A percentile compares a stretch with the other conserved stretches of the same genome.
phyloP scores from a whole-genome alignment of 805 yeast genomes.

The Kuraishia cidri region DNA sequence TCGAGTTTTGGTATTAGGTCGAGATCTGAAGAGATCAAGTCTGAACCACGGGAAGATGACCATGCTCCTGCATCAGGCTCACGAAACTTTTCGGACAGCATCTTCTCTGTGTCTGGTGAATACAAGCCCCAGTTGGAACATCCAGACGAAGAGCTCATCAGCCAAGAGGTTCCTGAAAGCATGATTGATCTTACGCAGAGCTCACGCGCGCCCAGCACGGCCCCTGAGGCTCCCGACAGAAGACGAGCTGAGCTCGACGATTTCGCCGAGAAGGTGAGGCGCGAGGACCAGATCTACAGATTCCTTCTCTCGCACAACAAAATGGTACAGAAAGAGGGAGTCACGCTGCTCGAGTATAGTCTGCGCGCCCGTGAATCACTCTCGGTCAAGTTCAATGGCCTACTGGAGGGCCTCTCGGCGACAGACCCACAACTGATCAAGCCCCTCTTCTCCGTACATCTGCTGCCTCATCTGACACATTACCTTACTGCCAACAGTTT shows the following conservation, averaged over 20 bases:
- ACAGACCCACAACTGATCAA: slow-evolving; percentile 12
- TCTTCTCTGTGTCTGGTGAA: too few species aligned
- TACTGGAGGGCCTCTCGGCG: slow-evolving; percentile 13
- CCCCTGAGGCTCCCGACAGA: too few species aligned
- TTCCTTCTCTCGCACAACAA: neutral
- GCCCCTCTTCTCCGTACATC: slow-evolving; percentile 10
- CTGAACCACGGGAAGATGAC: too few species aligned
- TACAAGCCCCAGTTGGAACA: too few species aligned
- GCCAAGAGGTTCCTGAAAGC: too few species aligned
- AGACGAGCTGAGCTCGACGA: too few species aligned
- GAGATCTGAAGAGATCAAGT: neutral
- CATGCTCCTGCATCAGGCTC: too few species aligned
- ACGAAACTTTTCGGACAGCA: too few species aligned
- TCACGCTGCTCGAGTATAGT: slow-evolving; percentile 4
- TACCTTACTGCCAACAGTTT: slow-evolving; percentile 17
- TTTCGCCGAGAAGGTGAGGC: too few species aligned
- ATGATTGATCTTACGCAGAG: too few species aligned
- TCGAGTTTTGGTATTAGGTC: neutral
- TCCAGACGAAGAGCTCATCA: too few species aligned
- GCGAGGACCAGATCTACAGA: neutral
- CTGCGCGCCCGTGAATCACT: slow-evolving; percentile 4
- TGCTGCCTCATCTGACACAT: slow-evolving; percentile 6
- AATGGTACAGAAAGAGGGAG: slow-evolving; percentile 7
- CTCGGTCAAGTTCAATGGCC: slow-evolving; percentile 11
- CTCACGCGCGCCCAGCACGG: too few species aligned